phyloP scores from a whole-genome alignment of 495 filamentous ascomycete species.

The Penicillium goetzii region DNA sequence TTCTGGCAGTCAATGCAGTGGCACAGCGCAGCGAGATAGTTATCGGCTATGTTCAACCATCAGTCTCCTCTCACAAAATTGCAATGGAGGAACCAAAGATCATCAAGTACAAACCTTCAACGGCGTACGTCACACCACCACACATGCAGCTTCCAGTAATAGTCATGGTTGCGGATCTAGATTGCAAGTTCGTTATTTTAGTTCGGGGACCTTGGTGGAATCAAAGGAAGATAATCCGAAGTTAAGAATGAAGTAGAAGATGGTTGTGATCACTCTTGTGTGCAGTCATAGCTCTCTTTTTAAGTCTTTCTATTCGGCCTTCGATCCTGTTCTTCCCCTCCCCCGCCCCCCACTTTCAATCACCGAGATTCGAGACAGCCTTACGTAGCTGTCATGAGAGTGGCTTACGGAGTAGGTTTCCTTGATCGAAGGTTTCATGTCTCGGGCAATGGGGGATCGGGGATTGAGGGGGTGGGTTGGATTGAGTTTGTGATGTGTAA shows the following conservation, averaged over 20 bases:
- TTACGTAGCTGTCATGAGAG: not conserved
- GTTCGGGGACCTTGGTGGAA: constrained; percentile 31
- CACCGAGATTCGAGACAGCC: constrained; percentile 10
- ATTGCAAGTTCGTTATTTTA: not conserved
- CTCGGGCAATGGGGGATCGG: not conserved
- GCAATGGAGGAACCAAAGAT: no score
- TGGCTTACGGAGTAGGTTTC: constrained; percentile 7
- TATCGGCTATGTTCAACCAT: constrained; percentile 27
- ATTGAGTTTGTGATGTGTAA: constrained; percentile 6
- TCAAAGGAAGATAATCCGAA: constrained; percentile 5
- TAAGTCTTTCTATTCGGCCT: constrained; percentile 9
- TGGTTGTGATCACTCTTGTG: not conserved
- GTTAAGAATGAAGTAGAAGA: constrained; percentile 4
- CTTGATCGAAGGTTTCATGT: not conserved
- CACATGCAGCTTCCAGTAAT: constrained; percentile 49
- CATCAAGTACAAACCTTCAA: constrained; percentile 29
- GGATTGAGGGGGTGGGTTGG: not conserved
- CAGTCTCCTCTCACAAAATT: not conserved
- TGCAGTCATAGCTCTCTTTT: not conserved
- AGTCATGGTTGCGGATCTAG: constrained; percentile 31
- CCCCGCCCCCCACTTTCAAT: constrained; percentile 12
- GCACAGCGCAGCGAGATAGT: constrained; percentile 45
- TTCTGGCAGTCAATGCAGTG: constrained; percentile 56
- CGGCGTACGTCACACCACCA: constrained; percentile 40
- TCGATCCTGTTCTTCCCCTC: not conserved